Evolutionary conservation across 2,329 filamentous ascomycete genomes (phyloP).

Genomic region (Cytospora piceae): DNA sequence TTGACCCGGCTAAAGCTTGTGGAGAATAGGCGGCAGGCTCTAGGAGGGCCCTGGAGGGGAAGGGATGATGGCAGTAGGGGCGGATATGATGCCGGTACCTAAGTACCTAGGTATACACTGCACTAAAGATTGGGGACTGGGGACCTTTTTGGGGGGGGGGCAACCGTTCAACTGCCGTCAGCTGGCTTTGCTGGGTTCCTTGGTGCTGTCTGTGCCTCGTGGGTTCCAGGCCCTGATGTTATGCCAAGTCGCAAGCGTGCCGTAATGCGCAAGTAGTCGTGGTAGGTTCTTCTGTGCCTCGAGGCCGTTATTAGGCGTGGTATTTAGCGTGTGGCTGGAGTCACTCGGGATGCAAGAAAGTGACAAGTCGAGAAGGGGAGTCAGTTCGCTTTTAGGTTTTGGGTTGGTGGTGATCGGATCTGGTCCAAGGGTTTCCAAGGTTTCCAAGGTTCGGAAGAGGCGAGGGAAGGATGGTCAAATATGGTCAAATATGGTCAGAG

Average conservation of each 20-base stretch:
- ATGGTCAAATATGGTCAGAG: neutral
- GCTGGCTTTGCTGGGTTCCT: neutral
- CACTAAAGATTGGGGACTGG: neutral
- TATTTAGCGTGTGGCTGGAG: neutral
- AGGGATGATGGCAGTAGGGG: conserved; percentile 1
- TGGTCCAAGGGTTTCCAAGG: too few species aligned
- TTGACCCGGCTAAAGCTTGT: conserved; percentile 1
- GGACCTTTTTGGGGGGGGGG: neutral
- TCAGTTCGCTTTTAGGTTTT: neutral
- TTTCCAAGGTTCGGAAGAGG: neutral
- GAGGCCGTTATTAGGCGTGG: neutral
- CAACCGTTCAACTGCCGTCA: neutral
- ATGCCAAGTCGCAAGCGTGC: neutral
- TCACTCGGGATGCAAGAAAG: neutral
- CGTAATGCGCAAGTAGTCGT: neutral
- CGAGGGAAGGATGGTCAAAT: neutral
- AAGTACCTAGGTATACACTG: neutral
- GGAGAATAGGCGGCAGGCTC: conserved; percentile 3
- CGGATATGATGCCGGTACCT: neutral
- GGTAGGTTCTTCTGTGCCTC: neutral
- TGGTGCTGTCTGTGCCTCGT: neutral
- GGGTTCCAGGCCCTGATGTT: neutral
- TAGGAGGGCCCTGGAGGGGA: neutral
- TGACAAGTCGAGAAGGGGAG: neutral
- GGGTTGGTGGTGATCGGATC: too few species aligned